These are phyloP conservation scores for Dactylellina haptotyla DNA, from an alignment of 2,329 filamentous ascomycete genomes.

Conservation along the genomic window DNA sequence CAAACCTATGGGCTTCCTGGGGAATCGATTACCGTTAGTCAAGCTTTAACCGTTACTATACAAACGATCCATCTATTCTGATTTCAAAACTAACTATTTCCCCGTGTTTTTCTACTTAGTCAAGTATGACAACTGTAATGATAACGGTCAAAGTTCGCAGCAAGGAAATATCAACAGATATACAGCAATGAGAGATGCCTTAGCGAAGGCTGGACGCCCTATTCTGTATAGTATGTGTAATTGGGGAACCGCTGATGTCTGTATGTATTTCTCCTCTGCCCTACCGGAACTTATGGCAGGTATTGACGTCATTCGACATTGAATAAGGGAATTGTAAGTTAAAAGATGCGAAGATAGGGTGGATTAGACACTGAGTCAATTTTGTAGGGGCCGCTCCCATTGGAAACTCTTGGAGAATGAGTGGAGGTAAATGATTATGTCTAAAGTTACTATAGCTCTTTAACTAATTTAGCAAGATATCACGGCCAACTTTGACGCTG, in stretches of 20 bases:
- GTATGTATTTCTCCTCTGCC: neutral
- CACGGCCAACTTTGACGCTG: slow-evolving; percentile 23
- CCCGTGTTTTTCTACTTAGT: neutral
- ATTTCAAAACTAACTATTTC: neutral
- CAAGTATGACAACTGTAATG: slow-evolving; percentile 63
- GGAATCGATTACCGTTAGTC: slow-evolving; percentile 32
- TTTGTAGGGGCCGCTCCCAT: slow-evolving; percentile 59
- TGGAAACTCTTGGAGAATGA: slow-evolving; percentile 63
- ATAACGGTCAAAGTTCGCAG: slow-evolving; percentile 64
- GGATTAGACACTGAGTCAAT: neutral
- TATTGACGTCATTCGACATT: neutral
- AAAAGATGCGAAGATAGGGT: neutral
- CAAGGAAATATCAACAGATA: slow-evolving; percentile 60
- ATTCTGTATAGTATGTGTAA: slow-evolving; percentile 61
- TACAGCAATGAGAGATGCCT: slow-evolving; percentile 60
- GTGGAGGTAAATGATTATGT: slow-evolving; percentile 55
- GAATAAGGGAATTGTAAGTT: slow-evolving; percentile 34
- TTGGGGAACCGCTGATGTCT: slow-evolving; percentile 61
- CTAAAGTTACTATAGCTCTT: neutral
- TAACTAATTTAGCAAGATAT: slow-evolving; percentile 18
- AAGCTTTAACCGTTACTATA: neutral
- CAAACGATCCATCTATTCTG: neutral
- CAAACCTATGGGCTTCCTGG: slow-evolving; percentile 40
- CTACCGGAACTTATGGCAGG: neutral
- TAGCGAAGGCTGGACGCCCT: slow-evolving; percentile 59